These are phyloP conservation scores for Bruguiera sexangula DNA, from an alignment of 345 rosid genomes.

Conservation along the genomic window DNA sequence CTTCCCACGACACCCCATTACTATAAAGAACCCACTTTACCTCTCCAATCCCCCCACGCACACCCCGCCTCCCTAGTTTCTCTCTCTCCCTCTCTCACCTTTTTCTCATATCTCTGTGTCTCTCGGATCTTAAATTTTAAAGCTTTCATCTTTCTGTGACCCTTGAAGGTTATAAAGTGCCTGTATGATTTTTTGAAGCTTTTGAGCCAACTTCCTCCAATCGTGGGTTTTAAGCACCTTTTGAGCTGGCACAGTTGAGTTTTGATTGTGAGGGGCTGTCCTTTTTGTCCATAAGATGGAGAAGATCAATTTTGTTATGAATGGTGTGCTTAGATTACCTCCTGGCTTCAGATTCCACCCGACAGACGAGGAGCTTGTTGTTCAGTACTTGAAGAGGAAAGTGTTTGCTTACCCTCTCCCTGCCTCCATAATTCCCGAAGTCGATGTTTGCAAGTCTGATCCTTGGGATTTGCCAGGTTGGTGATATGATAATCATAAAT, in stretches of 20 bases:
- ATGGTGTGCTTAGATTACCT: slow-evolving; percentile 67
- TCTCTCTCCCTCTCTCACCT: neutral
- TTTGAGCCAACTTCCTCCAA: neutral
- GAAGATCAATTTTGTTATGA: slow-evolving; percentile 47
- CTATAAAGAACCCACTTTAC: slow-evolving; percentile 44
- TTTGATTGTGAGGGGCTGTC: neutral
- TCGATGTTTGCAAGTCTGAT: slow-evolving; percentile 82
- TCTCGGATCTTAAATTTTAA: neutral
- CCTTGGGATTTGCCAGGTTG: slow-evolving; percentile 98
- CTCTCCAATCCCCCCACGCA: slow-evolving; percentile 4
- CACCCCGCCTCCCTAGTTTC: neutral
- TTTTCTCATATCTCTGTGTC: neutral
- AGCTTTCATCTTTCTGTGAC: neutral
- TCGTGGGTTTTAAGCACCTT: neutral
- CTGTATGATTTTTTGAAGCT: neutral
- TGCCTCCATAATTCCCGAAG: slow-evolving; percentile 81
- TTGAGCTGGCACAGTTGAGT: neutral
- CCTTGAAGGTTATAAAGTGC: slow-evolving; percentile 6
- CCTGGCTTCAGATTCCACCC: slow-evolving; percentile 97
- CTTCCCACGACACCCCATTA: slow-evolving; percentile 22
- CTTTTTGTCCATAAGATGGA: slow-evolving; percentile 34
- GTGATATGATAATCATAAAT: neutral
- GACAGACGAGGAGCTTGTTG: slow-evolving; percentile 82
- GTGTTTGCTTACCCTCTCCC: slow-evolving; percentile 65
- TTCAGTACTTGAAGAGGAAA: slow-evolving; percentile 68